phyloP scores from a whole-genome alignment of 1,284 basidiomycete genomes.

The Malassezia globosa region DNA sequence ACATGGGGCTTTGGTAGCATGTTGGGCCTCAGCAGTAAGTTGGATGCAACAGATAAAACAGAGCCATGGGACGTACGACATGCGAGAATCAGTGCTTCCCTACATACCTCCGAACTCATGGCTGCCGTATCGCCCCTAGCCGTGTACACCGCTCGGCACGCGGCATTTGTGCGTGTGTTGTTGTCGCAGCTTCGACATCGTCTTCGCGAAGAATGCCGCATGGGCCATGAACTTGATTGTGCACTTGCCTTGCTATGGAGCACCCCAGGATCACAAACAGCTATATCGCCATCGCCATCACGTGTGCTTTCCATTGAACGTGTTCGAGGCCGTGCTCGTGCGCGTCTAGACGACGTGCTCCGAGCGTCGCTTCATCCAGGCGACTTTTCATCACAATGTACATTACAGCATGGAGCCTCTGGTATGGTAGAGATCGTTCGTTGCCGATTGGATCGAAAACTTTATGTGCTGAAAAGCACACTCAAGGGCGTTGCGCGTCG shows the following conservation, averaged over 20 bases:
- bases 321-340: constrained; percentile 19
- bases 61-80: constrained; percentile 11
- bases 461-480: constrained; percentile 44
- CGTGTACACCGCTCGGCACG: constrained; percentile 1
- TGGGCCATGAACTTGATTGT: constrained; percentile 22
- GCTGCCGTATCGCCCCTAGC: constrained; percentile 2
- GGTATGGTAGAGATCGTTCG: constrained; percentile 41
- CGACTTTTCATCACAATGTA: constrained; percentile 33
- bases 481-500: constrained; percentile 38
- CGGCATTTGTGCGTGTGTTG: constrained; percentile 6
- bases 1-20: too few relatives aligned
- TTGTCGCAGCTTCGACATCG: neutral
- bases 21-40: too few relatives aligned
- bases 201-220: neutral
- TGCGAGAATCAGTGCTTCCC: constrained; percentile 7
- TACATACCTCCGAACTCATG: constrained; percentile 3
- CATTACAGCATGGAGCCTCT: constrained; percentile 32
- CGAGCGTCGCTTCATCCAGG: constrained; percentile 20
- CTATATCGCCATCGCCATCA: neutral
- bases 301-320: constrained; percentile 13
- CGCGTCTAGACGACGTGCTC: constrained; percentile 17
- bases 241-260: constrained; percentile 29
- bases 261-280: neutral
- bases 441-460: constrained; percentile 31
- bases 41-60: neutral